Base-by-base conservation (phyloP, 73 alveolate genomes). In the Stentor coeruleus region DNA sequence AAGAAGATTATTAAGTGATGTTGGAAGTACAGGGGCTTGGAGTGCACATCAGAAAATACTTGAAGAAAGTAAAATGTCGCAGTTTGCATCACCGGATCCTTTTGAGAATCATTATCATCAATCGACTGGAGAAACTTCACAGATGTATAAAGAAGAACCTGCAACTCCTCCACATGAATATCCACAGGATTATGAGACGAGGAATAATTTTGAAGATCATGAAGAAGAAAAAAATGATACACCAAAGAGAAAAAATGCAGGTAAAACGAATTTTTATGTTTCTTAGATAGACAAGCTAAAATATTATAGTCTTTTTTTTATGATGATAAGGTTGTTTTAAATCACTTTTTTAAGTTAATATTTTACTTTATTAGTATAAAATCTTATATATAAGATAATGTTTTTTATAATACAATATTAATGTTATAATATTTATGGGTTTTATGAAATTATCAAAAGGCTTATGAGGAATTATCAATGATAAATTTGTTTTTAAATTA, bases 1-100 rank as follows among this genome's bases (percentile, higher is more conserved):
- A 0, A 31, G 37, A 1, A 20, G 79, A 1, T 40, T 66, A 15
- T 20, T 66, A 20, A 20, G 40, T 66, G 79, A 66, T 33, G 39
- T 66, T 26, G 79, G 79, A 31, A 66, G 79, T 31, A 66, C 79
- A 0, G 79, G 79, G n/a, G 79, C 79, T 20, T 66, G 79, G 79
- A 66, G 33, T 66, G 11, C 36, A 28, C 14, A 66, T 1, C 36
- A 66, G 37, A 66, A 66, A 2, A 49, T 11, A 49, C 66, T 20
- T 49, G 6, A 49, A 49, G 20, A 11, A 49, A 20, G 20, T 49
- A 49, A 57, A 57, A 31, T 20, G 2, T n/a, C 73, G 35, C 73
- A 57, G 15, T 57, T 20, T 57, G 73, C 73, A 1, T 57, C 73
- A n/a, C 73, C 73, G 28, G 73, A 57, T 31, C 73, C 73, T 0